These are phyloP conservation scores for Cyanophora paradoxa DNA, from an alignment of 78 protist genomes.

Conservation along the genomic window DNA sequence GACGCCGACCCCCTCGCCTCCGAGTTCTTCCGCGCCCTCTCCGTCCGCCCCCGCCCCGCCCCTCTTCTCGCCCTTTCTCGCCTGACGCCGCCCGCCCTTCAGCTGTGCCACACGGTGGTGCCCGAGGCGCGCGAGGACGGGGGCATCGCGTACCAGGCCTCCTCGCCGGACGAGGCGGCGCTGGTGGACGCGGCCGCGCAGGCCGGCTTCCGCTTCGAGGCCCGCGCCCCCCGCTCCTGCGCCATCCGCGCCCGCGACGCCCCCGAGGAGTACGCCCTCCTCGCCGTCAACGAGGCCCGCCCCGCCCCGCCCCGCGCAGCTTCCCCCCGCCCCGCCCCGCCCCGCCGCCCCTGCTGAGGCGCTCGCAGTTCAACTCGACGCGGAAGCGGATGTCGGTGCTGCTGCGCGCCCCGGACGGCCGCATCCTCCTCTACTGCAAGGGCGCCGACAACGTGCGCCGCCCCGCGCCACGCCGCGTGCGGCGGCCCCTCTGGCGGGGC, in stretches of 20 bases:
- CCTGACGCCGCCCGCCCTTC: too few species aligned
- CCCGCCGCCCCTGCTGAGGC: neutral
- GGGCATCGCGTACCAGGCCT: conserved; percentile 59
- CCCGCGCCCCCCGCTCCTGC: too few species aligned
- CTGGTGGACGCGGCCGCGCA: conserved; percentile 64
- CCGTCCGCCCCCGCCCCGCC: too few species aligned
- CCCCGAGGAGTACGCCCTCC: too few species aligned
- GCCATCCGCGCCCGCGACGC: too few species aligned
- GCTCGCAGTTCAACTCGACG: conserved; percentile 70
- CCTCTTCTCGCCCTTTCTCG: too few species aligned
- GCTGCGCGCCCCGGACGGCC: conserved; percentile 52
- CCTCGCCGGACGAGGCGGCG: conserved; percentile 89
- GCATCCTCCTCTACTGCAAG: conserved; percentile 19
- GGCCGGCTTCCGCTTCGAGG: too few species aligned
- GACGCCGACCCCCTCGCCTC: too few species aligned
- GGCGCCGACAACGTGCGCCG: conserved; percentile 69
- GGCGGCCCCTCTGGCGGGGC: too few species aligned
- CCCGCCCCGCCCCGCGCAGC: neutral
- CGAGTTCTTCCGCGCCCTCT: too few species aligned
- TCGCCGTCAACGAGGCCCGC: neutral
- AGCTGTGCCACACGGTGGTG: conserved; percentile 72
- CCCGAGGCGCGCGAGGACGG: conserved; percentile 50
- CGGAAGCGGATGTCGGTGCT: conserved; percentile 88
- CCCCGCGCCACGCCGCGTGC: too few species aligned
- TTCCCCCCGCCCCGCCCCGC: neutral